phyloP scores from a whole-genome alignment of 345 rosid genomes.

The Pugionium cornutum region DNA sequence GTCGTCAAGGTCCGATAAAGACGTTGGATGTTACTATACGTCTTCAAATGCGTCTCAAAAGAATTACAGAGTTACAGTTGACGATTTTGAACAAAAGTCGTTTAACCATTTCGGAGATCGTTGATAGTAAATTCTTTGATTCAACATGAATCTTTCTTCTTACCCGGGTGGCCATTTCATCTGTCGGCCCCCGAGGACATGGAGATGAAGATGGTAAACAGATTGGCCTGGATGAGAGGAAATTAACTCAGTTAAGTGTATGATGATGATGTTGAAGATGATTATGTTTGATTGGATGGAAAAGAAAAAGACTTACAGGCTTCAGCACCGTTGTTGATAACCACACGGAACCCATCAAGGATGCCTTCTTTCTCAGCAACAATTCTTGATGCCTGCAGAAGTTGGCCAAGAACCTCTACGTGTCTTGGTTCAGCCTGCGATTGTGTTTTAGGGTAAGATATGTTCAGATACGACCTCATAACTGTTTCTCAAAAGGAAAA shows the following conservation, averaged over 20 bases:
- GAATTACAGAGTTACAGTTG: not conserved
- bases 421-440: constrained; percentile 80
- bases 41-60: no score
- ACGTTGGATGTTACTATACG: no score
- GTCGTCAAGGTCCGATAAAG: no score
- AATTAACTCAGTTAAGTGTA: not conserved
- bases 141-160: constrained; percentile 5
- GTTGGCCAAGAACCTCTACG: constrained; percentile 68
- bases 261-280: not conserved
- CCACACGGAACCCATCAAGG: constrained; percentile 83
- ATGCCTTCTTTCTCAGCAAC: constrained; percentile 97
- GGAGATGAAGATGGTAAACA: constrained; percentile 91
- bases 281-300: constrained; percentile 12
- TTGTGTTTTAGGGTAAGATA: not conserved
- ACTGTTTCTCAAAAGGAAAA: not conserved
- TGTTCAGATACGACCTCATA: constrained; percentile 1
- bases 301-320: constrained; percentile 60
- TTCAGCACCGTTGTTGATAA: constrained; percentile 77
- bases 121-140: not conserved
- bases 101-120: not conserved
- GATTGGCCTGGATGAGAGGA: constrained; percentile 72
- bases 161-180: constrained; percentile 96
- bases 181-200: constrained; percentile 82
- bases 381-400: constrained; percentile 70
- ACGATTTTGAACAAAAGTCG: not conserved